A percentile compares a stretch with the other conserved stretches of the same genome.
phyloP scores from a whole-genome alignment of 176 grass and related monocot species.

The Aegilops umbellulata region DNA sequence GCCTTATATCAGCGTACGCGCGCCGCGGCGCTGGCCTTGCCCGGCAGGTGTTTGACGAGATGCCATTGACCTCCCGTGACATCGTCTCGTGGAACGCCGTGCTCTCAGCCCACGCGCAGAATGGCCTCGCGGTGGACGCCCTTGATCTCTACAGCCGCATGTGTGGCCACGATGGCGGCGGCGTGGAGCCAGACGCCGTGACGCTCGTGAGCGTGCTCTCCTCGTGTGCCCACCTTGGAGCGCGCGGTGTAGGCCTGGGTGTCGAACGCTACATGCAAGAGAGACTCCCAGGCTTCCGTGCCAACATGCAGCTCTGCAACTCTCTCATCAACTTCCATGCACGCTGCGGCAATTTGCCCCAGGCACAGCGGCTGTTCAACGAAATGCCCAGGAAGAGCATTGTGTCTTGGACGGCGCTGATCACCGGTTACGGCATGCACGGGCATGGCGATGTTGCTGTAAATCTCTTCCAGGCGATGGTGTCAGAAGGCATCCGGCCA shows the following conservation, averaged over 20 bases:
- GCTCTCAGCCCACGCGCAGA: constrained; percentile 57
- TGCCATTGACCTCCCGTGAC: constrained; percentile 33
- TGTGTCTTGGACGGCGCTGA: constrained; percentile 66
- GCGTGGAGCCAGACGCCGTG: constrained; percentile 51
- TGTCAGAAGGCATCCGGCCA: constrained; percentile 31
- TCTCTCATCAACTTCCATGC: constrained; percentile 68
- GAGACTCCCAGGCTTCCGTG: constrained; percentile 15
- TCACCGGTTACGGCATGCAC: constrained; percentile 65
- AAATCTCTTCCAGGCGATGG: constrained; percentile 54
- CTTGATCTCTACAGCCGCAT: constrained; percentile 54
- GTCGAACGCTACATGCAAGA: constrained; percentile 35
- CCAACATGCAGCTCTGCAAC: constrained; percentile 60
- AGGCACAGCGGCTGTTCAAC: constrained; percentile 54
- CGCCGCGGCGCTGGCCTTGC: constrained; percentile 35
- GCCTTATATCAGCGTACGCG: constrained; percentile 44
- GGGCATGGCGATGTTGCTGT: constrained; percentile 44
- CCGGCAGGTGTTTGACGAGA: constrained; percentile 43
- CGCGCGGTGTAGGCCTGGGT: constrained; percentile 30
- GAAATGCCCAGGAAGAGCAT: constrained; percentile 52
- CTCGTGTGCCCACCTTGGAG: constrained; percentile 56
- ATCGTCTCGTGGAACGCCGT: constrained; percentile 71
- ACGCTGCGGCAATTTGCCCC: constrained; percentile 36
- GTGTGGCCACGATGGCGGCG: constrained; percentile 15
- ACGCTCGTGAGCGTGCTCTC: constrained; percentile 61
- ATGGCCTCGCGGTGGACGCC: constrained; percentile 46